Evolutionary conservation across 352 stramenopile genomes (phyloP).

Genomic region (Phytophthora fragariaefolia): DNA sequence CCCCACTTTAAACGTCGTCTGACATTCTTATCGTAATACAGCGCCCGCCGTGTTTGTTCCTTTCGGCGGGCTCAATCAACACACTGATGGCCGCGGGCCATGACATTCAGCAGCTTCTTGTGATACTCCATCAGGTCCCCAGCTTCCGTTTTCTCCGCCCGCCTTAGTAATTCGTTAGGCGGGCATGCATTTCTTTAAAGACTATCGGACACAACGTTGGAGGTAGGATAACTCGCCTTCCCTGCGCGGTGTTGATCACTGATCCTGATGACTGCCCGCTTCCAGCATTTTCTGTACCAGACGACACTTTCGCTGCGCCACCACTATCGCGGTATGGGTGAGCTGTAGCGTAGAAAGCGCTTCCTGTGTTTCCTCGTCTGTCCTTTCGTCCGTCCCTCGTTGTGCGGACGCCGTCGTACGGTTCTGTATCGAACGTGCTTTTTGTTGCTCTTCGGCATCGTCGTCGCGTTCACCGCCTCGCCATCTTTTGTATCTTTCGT

Average conservation of each 20-base stretch:
- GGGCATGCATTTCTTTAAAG: neutral
- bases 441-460: no score
- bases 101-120: neutral
- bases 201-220: neutral
- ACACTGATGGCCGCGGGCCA: neutral
- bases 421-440: no score
- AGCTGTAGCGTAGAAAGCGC: neutral
- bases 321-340: neutral
- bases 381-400: no score
- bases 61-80: neutral
- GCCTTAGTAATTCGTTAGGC: neutral
- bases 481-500: no score
- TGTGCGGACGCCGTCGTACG: no score
- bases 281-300: neutral
- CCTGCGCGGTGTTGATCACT: neutral
- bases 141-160: neutral
- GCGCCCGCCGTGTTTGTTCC: neutral
- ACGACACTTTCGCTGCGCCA: neutral
- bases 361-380: no score
- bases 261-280: neutral
- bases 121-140: neutral
- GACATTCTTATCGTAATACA: neutral
- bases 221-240: neutral
- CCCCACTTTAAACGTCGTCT: conserved; percentile 2
- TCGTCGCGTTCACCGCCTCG: no score